Conservation (phyloP, 1,284 basidiomycete genomes). For the Cerioporus squamosus region DNA sequence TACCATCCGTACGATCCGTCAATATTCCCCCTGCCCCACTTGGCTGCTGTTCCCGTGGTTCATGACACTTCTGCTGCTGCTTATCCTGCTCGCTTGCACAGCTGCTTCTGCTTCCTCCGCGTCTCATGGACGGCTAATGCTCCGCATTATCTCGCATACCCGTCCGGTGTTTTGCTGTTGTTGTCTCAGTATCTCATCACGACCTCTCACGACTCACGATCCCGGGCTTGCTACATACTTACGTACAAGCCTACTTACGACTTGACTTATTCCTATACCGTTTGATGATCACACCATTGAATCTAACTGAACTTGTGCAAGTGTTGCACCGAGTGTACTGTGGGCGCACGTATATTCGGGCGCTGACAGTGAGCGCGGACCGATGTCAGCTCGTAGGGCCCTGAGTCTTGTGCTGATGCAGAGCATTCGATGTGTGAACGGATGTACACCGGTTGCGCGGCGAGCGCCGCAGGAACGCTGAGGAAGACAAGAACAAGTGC, state of each 20-base stretch:
- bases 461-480: slow-evolving; percentile 3
- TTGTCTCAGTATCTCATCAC: slow-evolving; percentile 27
- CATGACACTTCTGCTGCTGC: slow-evolving; percentile 6
- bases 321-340: neutral
- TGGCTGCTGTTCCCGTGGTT: slow-evolving; percentile 8
- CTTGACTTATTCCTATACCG: slow-evolving; percentile 30
- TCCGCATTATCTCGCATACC: slow-evolving; percentile 13
- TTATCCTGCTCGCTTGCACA: slow-evolving; percentile 3
- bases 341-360: neutral
- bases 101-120: slow-evolving; percentile 17
- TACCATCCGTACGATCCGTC: slow-evolving; percentile 16
- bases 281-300: slow-evolving; percentile 19
- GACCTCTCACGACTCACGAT: slow-evolving; percentile 28
- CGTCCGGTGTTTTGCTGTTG: slow-evolving; percentile 12
- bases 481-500: neutral
- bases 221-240: slow-evolving; percentile 12
- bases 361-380: neutral
- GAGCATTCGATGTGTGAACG: neutral
- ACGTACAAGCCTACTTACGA: slow-evolving; percentile 24
- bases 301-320: slow-evolving; percentile 4
- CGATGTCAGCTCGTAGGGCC: neutral
- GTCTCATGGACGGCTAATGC: slow-evolving; percentile 15
- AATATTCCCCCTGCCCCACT: slow-evolving; percentile 11
- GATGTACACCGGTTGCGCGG: slow-evolving; percentile 6
- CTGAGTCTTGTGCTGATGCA: slow-evolving; percentile 11